Evolutionary conservation across 768 basidiomycete species (phyloP), one percentile per base, ranked within the genome.

Genomic region (Rhodosporidiobolus odoratus): DNA sequence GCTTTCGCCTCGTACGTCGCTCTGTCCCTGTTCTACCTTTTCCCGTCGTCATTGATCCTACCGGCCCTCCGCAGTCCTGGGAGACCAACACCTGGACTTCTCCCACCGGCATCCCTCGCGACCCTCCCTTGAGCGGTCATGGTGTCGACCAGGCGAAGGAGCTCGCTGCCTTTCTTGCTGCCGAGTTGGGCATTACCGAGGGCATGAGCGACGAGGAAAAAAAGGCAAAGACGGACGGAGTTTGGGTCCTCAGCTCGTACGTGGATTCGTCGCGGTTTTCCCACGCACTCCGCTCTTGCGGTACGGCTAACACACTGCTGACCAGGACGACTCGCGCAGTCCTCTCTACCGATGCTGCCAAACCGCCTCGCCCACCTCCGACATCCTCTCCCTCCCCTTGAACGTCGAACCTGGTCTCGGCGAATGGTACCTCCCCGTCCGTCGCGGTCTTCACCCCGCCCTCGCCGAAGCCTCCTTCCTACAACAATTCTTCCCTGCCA

Each of bases 331-430:
- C 13, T 45, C 30, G 32, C 41, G 41, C 43, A 74, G 73, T 0
- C 90, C 90, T 13, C 91, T 89, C 77, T 92, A 92, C 80, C 88
- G 91, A n/a, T 92, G 91, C 78, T 81, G 92, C 32, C 91, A 93
- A 78, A 93, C 91, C 0, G 80, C 87, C 2, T 81, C 83, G 40
- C 90, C 91, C 3, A 80, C 83, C 4, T 85, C 91, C 23, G 78
- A 81, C 47, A 84, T 85, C 56, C 35, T 32, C 21, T 19, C 27
- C 52, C 52, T 32, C 15, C 52, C 52, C 8, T 50, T 25, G 52
- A 27, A 32, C 52, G n/a, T n/a, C 17, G 25, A 37, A 7, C 25
- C 48, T 50, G 12, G 12, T 43, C 35, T 16, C 45, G 69, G 48
- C 13, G 73, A 75, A 40, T 75, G 73, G 73, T 75, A 75, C 61